A percentile compares a stretch with the other conserved stretches of the same genome.
Evolutionary conservation across 345 rosid genomes (phyloP).

Genomic region (Raphanus sativus): DNA sequence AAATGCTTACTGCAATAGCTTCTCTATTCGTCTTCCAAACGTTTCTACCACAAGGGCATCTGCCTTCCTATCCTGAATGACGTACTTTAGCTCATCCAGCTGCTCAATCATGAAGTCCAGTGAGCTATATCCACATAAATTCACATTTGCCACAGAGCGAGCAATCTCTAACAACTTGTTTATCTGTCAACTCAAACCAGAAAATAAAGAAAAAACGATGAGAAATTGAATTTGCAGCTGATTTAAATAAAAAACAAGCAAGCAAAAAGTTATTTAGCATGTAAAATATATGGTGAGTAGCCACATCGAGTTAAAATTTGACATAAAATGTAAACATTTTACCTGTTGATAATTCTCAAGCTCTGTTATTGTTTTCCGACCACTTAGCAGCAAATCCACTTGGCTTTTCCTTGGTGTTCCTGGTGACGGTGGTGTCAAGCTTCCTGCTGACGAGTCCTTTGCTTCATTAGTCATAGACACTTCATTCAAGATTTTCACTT

Average conservation of each 20-base stretch:
- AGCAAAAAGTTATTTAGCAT: background rate
- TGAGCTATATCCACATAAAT: constrained; percentile 60
- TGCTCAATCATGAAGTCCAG: constrained; percentile 76
- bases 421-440: constrained; percentile 91
- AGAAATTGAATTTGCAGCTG: constrained; percentile 12
- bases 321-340: constrained; percentile 2
- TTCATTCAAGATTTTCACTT: constrained; percentile 47
- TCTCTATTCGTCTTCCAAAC: constrained; percentile 94
- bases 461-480: constrained; percentile 50
- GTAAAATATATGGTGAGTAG: too few relatives aligned
- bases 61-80: constrained; percentile 90
- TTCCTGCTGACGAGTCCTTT: constrained; percentile 64
- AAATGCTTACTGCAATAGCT: constrained; percentile 75
- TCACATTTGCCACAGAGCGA: constrained; percentile 73
- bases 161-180: constrained; percentile 73
- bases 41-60: constrained; percentile 97
- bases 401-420: constrained; percentile 74
- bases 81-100: constrained; percentile 79
- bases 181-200: constrained; percentile 53
- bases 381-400: constrained; percentile 75
- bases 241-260: background rate
- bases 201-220: background rate
- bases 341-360: constrained; percentile 89
- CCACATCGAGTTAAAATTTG: too few relatives aligned
- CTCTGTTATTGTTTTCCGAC: constrained; percentile 67